Evolutionary conservation across 148 eudicot species (phyloP), one percentile per base, ranked within the genome.

Genomic region (Rhododendron molle): DNA sequence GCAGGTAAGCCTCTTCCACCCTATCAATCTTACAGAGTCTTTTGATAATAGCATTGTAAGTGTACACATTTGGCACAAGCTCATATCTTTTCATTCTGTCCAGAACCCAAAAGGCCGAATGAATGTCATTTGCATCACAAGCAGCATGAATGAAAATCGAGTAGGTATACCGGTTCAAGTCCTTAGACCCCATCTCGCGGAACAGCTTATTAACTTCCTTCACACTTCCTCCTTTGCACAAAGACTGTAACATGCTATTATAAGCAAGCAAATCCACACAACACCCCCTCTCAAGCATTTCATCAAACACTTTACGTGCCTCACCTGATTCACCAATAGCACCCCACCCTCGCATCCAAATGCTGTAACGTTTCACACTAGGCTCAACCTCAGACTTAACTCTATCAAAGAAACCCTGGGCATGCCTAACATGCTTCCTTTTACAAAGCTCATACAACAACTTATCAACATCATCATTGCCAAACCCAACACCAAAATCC

Each of bases 341-440:
- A 4, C 93, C 98, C 95, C 94, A 95, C 18, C 98, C 96, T 72
- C 89, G 72, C 14, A 94, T 88, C 92, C 94, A 86, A 91, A 95
- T 92, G 74, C 91, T 95, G 21, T 87, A 95, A 82, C 87, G 89
- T 83, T 95, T 95, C 44, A 89, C 91, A 83, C 84, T 87, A 3
- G 88, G 85, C 47, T n/a, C 76, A 78, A 90, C 88, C 21, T 89
- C 83, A 11, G 12, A 30, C 91, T 91, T 93, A 44, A 94, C 86
- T 76, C 38, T 88, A 76, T 95, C 96, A 60, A 93, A 95, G 73
- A 95, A 92, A 43, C 91, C 90, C 38, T 93, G 97, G 34, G 95
- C 98, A 62, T 91, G 60, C 60, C 32, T 88, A 49, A 91, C 94
- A 81, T 94, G 92, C 50, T 88, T 92, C 88, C 90, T 90, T 80